Conservation (phyloP, 2,329 filamentous ascomycete genomes). For the Sporothrix euskadiensis region DNA sequence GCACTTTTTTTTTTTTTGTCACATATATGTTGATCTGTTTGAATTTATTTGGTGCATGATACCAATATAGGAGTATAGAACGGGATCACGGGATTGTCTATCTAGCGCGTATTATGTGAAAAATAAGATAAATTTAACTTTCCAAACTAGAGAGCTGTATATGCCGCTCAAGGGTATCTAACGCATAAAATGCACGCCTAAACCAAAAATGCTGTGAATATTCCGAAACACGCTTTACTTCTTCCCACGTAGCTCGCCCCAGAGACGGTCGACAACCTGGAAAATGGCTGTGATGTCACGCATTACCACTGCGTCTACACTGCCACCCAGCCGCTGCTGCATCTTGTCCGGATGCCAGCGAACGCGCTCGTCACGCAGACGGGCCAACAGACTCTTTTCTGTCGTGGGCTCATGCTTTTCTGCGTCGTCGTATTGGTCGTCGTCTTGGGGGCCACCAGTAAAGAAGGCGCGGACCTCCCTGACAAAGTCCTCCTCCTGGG, state of each 20-base stretch:
- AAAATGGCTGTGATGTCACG: conserved; percentile 85
- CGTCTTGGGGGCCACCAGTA: conserved; percentile 46
- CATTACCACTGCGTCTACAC: conserved; percentile 69
- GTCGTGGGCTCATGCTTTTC: conserved; percentile 39
- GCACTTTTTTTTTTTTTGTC: background rate
- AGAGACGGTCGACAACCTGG: conserved; percentile 82
- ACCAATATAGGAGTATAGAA: conserved; percentile 13
- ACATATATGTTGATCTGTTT: background rate
- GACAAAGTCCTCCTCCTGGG: conserved; percentile 38
- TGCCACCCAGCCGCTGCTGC: conserved; percentile 77
- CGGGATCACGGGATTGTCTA: background rate
- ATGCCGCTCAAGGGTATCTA: conserved; percentile 11
- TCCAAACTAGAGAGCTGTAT: background rate
- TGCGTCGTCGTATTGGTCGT: conserved; percentile 26
- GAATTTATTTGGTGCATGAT: conserved; percentile 14
- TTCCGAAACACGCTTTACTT: background rate
- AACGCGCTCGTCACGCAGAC: conserved; percentile 80
- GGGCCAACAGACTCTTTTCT: conserved; percentile 49
- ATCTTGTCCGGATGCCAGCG: conserved; percentile 98
- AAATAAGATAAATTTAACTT: background rate
- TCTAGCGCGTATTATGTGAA: background rate
- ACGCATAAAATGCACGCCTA: background rate
- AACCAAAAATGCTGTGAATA: background rate
- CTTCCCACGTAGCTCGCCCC: conserved; percentile 60
- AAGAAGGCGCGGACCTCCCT: conserved; percentile 71